These are phyloP conservation scores for Euptelea pleiosperma DNA, from an alignment of 164 flowering plant species.

Conservation along the genomic window DNA sequence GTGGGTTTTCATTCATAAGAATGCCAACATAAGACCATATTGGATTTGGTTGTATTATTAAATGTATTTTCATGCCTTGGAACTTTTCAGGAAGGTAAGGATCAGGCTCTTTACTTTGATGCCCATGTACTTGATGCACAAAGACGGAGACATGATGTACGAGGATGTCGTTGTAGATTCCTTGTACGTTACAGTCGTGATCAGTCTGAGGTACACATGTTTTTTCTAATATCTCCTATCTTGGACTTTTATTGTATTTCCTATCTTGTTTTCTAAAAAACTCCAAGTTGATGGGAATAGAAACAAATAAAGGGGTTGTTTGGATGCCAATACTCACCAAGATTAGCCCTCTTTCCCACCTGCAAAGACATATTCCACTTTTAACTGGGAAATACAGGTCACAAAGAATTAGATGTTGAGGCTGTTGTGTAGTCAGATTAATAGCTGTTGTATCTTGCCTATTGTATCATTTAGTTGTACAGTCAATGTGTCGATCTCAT, in stretches of 20 bases:
- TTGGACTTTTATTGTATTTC: not conserved
- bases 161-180: constrained; percentile 98
- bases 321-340: not conserved
- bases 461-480: too few relatives aligned
- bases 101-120: constrained; percentile 97
- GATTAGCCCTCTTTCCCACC: not conserved
- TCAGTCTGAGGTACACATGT: constrained; percentile 73
- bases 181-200: constrained; percentile 95
- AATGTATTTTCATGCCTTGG: not conserved
- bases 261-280: not conserved
- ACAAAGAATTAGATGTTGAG: too few relatives aligned
- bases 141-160: constrained; percentile 90
- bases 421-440: too few relatives aligned
- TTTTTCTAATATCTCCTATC: not conserved
- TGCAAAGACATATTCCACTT: not conserved
- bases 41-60: not conserved
- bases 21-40: not conserved
- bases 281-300: not conserved
- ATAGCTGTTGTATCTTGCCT: too few relatives aligned
- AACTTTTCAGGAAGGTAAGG: constrained; percentile 85
- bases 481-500: too few relatives aligned
- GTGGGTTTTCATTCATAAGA: constrained; percentile 25
- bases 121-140: constrained; percentile 98
- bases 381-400: not conserved
- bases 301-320: not conserved